A percentile compares a stretch with the other conserved stretches of the same genome.
Evolutionary conservation across 164 flowering plant species (phyloP).

Genomic region (Kingdonia uniflora): DNA sequence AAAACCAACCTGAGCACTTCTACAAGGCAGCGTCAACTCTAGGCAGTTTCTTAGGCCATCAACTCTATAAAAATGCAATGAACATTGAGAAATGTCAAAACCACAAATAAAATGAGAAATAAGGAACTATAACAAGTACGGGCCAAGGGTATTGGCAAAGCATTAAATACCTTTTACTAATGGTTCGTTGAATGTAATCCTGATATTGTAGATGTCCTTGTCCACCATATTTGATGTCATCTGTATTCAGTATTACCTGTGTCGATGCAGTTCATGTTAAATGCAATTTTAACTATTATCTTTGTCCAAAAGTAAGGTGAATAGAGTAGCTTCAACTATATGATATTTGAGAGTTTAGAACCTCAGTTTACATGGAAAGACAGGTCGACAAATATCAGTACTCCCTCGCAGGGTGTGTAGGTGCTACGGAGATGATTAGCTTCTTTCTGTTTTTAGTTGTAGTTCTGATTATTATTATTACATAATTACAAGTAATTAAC

Average conservation of each 20-base stretch:
- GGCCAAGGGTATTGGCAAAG: neutral
- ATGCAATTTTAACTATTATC: no score
- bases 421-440: no score
- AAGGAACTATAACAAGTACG: neutral
- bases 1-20: constrained; percentile 76
- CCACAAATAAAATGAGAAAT: neutral
- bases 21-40: constrained; percentile 59
- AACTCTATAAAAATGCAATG: constrained; percentile 26
- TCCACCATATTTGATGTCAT: constrained; percentile 76
- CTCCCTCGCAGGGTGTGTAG: no score
- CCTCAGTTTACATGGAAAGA: no score
- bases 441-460: no score
- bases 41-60: constrained; percentile 66
- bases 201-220: constrained; percentile 40
- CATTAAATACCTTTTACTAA: constrained; percentile 39
- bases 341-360: no score
- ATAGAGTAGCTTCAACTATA: no score
- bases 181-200: constrained; percentile 44
- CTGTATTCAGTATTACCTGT: constrained; percentile 71
- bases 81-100: neutral
- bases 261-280: no score
- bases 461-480: no score
- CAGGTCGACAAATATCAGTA: no score
- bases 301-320: no score
- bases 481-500: no score